Percentiles rank a stretch among this genome's conserved stretches.
These are phyloP conservation scores for Lepidium aucheri DNA, from an alignment of 345 rosid species.

Conservation along the genomic window DNA sequence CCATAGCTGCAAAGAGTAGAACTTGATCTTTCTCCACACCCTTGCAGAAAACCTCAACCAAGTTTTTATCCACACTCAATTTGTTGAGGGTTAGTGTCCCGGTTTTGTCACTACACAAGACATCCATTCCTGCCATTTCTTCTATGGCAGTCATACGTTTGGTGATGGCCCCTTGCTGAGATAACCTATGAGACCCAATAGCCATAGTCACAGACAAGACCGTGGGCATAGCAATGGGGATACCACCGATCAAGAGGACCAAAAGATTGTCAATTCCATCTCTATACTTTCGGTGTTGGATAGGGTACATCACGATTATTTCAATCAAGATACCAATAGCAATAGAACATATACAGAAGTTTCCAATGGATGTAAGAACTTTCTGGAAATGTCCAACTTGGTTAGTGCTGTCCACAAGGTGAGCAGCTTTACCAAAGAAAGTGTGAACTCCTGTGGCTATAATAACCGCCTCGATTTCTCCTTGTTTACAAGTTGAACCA, in stretches of 20 bases:
- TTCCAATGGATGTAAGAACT: conserved; percentile 46
- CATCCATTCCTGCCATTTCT: conserved; percentile 39
- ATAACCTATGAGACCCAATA: conserved; percentile 34
- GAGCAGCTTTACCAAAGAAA: conserved; percentile 37
- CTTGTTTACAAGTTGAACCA: conserved; percentile 37
- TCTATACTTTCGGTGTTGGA: conserved; percentile 43
- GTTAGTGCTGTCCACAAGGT: conserved; percentile 38
- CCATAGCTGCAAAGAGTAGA: conserved; percentile 30
- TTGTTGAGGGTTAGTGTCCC: conserved; percentile 34
- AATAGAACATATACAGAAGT: conserved; percentile 45
- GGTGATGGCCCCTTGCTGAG: conserved; percentile 38
- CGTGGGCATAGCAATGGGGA: conserved; percentile 97
- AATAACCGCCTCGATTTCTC: conserved; percentile 36
- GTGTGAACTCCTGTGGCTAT: conserved; percentile 36
- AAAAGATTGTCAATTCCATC: conserved; percentile 73
- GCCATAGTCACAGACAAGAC: conserved; percentile 67
- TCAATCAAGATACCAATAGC: conserved; percentile 40
- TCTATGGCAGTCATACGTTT: conserved; percentile 38
- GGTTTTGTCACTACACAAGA: conserved; percentile 48
- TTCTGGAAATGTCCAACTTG: conserved; percentile 38
- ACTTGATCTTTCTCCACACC: conserved; percentile 36
- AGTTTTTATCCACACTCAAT: conserved; percentile 31
- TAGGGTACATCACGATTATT: conserved; percentile 43
- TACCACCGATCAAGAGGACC: conserved; percentile 89
- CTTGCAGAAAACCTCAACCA: conserved; percentile 33